Percentiles rank a stretch among this genome's conserved stretches.
Conservation (phyloP, 805 yeast genomes). For the Ogataea pini region DNA sequence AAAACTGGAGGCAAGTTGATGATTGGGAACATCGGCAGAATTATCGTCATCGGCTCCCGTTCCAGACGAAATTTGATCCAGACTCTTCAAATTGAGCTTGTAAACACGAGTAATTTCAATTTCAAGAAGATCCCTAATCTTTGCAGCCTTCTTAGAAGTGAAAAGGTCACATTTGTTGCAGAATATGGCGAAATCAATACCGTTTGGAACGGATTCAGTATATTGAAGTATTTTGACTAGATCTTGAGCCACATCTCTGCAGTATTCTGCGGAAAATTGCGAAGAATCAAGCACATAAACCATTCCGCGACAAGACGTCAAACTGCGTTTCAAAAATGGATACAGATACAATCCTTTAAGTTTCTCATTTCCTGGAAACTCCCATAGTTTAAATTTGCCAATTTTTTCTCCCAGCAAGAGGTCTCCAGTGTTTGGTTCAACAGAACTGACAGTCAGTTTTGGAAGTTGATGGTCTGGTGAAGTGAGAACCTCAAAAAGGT, state of each 20-base stretch:
- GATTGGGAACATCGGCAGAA: conserved; percentile 23
- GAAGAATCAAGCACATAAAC: conserved; percentile 77
- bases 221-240: conserved; percentile 58
- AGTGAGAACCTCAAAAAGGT: conserved; percentile 19
- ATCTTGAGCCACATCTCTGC: conserved; percentile 57
- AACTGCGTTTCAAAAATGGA: conserved; percentile 46
- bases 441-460: conserved; percentile 20
- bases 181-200: conserved; percentile 73
- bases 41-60: conserved; percentile 31
- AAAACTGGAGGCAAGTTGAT: conserved; percentile 45
- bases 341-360: conserved; percentile 57
- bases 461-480: conserved; percentile 16
- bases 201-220: conserved; percentile 65
- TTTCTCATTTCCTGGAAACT: conserved; percentile 88
- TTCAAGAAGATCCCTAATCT: conserved; percentile 62
- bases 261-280: conserved; percentile 49
- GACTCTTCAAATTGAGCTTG: conserved; percentile 45
- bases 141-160: conserved; percentile 70
- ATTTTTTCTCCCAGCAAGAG: conserved; percentile 38
- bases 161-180: conserved; percentile 87
- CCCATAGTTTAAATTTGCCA: conserved; percentile 54
- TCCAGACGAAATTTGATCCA: conserved; percentile 45
- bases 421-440: conserved; percentile 42
- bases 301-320: conserved; percentile 58
- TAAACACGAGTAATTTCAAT: conserved; percentile 60